phyloP scores from a whole-genome alignment of 352 stramenopile genomes.

The Phytophthora sp. region DNA sequence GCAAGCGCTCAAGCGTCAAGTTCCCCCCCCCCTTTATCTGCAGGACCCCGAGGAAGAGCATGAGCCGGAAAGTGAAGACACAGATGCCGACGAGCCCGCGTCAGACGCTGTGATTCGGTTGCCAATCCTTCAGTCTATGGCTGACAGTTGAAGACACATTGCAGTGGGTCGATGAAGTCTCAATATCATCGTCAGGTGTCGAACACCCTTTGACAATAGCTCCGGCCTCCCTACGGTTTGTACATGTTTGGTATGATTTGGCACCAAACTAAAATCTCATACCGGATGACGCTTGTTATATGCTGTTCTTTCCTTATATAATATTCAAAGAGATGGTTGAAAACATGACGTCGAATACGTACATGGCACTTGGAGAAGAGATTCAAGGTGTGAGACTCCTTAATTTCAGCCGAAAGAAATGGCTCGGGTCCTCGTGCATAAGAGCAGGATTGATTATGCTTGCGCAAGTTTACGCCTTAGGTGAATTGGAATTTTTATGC shows the following conservation, averaged over 20 bases:
- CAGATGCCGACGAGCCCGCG: too few relatives aligned
- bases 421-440: conserved; percentile 5
- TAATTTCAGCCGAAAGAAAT: neutral
- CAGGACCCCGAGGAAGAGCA: too few relatives aligned
- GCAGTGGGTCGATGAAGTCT: too few relatives aligned
- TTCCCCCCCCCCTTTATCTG: too few relatives aligned
- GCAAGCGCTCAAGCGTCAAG: too few relatives aligned
- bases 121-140: too few relatives aligned
- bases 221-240: conserved; percentile 2
- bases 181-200: too few relatives aligned
- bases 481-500: neutral
- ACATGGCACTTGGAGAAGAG: neutral
- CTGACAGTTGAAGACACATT: too few relatives aligned
- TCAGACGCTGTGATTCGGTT: too few relatives aligned
- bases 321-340: neutral
- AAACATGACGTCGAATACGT: conserved; percentile 7
- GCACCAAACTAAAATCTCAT: neutral
- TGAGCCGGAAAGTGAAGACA: too few relatives aligned
- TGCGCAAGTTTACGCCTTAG: neutral
- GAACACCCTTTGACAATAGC: too few relatives aligned
- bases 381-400: conserved; percentile 8
- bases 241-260: conserved; percentile 1
- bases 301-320: conserved; percentile 6
- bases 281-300: neutral
- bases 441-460: neutral